Base-by-base conservation (phyloP, 495 filamentous ascomycete genomes). In the Neurospora sp. region DNA sequence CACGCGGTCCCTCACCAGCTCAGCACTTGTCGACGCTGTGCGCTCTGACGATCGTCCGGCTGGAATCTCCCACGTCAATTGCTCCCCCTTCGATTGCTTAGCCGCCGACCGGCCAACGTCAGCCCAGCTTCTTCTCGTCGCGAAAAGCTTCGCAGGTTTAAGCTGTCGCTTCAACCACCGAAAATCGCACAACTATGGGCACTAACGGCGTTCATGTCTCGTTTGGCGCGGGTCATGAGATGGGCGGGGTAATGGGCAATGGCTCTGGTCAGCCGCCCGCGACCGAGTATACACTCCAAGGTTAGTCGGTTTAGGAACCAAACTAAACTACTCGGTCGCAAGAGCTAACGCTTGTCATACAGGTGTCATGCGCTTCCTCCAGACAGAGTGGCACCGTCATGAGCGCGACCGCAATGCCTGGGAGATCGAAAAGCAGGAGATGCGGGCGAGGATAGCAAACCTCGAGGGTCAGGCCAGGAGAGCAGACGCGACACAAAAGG, bases 351-450 rank as follows among this genome's bases (percentile, higher is more conserved):
- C 45, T 15, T 31, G 15, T 45, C 40, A 34, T 62, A 42, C 76
- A 98, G 95, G 96, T 79, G 96, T 99, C 42, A 99, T 99, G 96
- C 94, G 96, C 81, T 98, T 98, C 82, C 90, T 99, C 40, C 96
- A 98, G 85, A 95, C 94, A 42, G 96, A 99, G 88, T 98, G 96
- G 96, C 96, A 99, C 82, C 91, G 93, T 75, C 95, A 98, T 79
- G 96, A 99, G 82, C 92, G 96, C 83, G 96, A 97, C 78, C 91
- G 96, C 77, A 99, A 99, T 82, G 92, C 93, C 28, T 99, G 96
- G 96, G 96, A 98, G 79, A 99, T 99, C 80, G 96, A 99, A 83
- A 90, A 93, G 79, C 96, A 96, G 74, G 96, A 98, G 85, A 99
- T 99, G 96, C 98, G 97, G 83, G 94, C 92, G 75, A 90, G 95